Conservation (phyloP, 176 grass and related monocot species). For the Dactylis glomerata region DNA sequence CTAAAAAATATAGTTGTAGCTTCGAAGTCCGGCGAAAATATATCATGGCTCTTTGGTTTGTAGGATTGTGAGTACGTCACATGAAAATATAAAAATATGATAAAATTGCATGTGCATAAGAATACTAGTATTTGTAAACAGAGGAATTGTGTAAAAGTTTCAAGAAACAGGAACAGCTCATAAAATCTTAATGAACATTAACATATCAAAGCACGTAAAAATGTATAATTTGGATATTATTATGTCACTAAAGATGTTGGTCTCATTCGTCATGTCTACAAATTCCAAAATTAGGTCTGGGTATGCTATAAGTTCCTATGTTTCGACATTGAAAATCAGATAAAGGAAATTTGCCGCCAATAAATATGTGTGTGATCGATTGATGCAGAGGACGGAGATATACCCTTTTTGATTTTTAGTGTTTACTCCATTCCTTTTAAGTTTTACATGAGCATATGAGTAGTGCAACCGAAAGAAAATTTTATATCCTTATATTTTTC, state of each 20-base stretch:
- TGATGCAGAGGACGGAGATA: too few relatives aligned
- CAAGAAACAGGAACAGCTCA: neutral
- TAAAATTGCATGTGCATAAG: neutral
- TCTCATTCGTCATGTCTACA: neutral
- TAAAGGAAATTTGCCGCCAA: neutral
- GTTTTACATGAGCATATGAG: neutral
- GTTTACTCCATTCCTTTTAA: neutral
- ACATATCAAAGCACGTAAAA: neutral
- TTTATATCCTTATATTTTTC: neutral
- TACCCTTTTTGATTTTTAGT: neutral
- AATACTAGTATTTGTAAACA: too few relatives aligned
- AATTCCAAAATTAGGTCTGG: neutral
- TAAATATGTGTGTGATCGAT: too few relatives aligned
- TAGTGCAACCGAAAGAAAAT: neutral
- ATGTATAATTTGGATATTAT: neutral
- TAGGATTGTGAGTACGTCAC: neutral
- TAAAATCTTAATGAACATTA: neutral
- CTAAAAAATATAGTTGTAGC: neutral
- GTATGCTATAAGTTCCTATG: neutral
- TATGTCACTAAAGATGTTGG: neutral
- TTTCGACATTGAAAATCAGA: neutral
- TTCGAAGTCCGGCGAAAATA: neutral
- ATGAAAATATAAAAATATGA: neutral
- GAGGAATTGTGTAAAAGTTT: neutral
- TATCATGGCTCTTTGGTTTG: neutral